Percentiles rank a stretch among this genome's conserved stretches.
phyloP scores from a whole-genome alignment of 2,329 filamentous ascomycete genomes.

The Trichoderma atrobrunneum region DNA sequence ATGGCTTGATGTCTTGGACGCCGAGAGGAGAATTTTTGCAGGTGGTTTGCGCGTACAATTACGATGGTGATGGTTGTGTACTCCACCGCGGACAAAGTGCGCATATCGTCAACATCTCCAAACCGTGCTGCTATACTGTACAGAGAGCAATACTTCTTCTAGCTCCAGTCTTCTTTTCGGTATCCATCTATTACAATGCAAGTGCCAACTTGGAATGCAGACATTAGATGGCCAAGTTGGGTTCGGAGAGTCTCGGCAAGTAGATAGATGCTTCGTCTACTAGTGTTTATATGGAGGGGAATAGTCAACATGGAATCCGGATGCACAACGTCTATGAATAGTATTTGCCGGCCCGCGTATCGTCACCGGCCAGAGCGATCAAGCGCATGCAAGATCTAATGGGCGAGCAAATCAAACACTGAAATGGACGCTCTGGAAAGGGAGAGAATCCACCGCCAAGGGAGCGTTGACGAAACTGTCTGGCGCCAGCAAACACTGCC shows the following conservation, averaged over 20 bases:
- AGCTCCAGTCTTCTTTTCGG: background rate
- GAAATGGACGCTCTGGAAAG: background rate
- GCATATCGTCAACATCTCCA: too few relatives aligned
- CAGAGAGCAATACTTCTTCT: background rate
- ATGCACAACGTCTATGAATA: background rate
- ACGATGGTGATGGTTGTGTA: background rate
- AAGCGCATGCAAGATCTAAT: slow-evolving; percentile 7
- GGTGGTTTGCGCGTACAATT: background rate
- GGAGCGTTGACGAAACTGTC: slow-evolving; percentile 3
- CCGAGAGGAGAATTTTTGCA: background rate
- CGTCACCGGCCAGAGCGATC: background rate
- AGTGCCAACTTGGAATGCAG: background rate
- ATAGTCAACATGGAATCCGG: background rate
- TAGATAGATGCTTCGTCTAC: background rate
- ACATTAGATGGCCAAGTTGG: background rate
- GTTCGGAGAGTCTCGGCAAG: background rate
- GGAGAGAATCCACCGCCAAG: background rate
- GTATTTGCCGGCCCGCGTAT: slow-evolving; percentile 1
- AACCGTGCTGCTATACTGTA: background rate
- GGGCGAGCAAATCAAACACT: background rate
- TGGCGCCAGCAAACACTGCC: background rate
- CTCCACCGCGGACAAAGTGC: background rate
- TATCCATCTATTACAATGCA: background rate
- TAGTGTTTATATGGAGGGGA: background rate
- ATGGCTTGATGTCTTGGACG: background rate